Conservation (phyloP, 352 stramenopile genomes). For the Phytophthora cajani region DNA sequence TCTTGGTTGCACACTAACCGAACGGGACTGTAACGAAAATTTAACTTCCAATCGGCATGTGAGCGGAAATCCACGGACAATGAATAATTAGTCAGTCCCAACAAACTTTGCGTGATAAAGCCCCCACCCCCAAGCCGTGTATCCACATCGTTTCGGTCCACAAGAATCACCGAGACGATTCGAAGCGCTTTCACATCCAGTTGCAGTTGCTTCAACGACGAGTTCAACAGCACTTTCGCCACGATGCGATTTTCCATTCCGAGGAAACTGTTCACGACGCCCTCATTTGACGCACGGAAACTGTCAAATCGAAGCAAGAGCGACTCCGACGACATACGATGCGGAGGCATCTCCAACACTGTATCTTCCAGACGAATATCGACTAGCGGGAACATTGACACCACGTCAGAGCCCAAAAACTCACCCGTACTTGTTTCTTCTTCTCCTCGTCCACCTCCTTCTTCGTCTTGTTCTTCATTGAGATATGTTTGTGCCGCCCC, state of each 20-base stretch:
- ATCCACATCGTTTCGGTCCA: constrained; percentile 47
- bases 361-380: constrained; percentile 75
- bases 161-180: constrained; percentile 80
- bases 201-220: constrained; percentile 75
- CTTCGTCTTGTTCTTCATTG: constrained; percentile 16
- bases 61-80: constrained; percentile 71
- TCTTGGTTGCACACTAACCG: constrained; percentile 85
- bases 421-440: constrained; percentile 13
- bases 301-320: constrained; percentile 75
- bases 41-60: constrained; percentile 60
- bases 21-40: constrained; percentile 61
- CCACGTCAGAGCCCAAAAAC: constrained; percentile 71
- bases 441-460: background rate
- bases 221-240: constrained; percentile 86
- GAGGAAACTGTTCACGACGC: constrained; percentile 61
- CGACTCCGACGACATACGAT: constrained; percentile 80
- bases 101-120: constrained; percentile 72
- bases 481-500: constrained; percentile 15
- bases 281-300: constrained; percentile 73
- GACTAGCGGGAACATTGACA: constrained; percentile 84
- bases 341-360: constrained; percentile 77
- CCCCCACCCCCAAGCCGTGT: constrained; percentile 38
- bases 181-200: constrained; percentile 70
- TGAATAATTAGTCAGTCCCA: constrained; percentile 71
- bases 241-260: constrained; percentile 81